Base-by-base conservation (phyloP, 768 basidiomycete species). In the Floccularia luteovirens region DNA sequence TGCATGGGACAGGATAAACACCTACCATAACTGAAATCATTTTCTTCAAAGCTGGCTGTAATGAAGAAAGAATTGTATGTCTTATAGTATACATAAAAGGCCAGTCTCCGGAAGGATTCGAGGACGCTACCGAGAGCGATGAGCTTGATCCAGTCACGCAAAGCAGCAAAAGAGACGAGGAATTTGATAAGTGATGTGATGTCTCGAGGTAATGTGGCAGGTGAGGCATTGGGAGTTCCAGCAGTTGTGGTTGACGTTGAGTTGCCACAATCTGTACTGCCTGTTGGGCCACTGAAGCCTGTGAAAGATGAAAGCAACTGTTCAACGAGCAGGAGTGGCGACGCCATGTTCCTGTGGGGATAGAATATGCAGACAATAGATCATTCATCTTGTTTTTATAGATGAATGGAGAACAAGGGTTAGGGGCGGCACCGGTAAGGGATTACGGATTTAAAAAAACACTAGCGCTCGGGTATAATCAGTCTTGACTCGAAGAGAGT, bases 91-190 rank as follows among this genome's bases (percentile, higher is more conserved):
- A 62, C 31, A 1, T 60, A 44, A 25, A 64, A 59, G 2, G 64
- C 55, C 8, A 69, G 17, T 4, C 81, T 72, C 5, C 83, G 73
- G 24, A 64, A 63, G 0, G 66, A 70, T 52, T 85, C 85, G 32
- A 88, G 52, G 22, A 71, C 46, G 12, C 77, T 74, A 37, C 85
- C 84, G 24, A 85, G 57, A 16, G 79, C 51, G 38, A 84, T 48
- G 41, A 88, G 63, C 48, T 82, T 74, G 4, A 75, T 42, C 75
- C 82, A 83, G 50, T 86, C 81, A 10, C 66, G 59, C 20, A 82
- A 50, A 10, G 75, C 79, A 13, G 71, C 63, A 35, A 70, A 63
- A 0, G 79, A 78, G 41, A 76, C 59, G 13, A 82, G 44, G 30
- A 77, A 44, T 3, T 62, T 45, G 23, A 75, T 37, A 1, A 73